These are phyloP conservation scores for Microdochium bolleyi DNA, from an alignment of 2,329 filamentous ascomycete genomes.

Conservation along the genomic window DNA sequence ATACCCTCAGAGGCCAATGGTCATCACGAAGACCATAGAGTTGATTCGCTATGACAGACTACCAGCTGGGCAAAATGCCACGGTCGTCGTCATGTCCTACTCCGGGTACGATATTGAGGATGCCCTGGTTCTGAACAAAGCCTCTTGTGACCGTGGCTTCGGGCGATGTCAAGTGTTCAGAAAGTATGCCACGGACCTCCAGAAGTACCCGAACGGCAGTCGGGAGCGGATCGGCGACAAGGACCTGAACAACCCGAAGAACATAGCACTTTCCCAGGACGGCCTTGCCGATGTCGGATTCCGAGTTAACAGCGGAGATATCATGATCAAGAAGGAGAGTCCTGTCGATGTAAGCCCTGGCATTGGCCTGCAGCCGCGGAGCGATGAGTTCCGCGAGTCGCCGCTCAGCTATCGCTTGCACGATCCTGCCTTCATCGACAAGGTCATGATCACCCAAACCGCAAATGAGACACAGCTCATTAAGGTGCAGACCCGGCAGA, in stretches of 20 bases:
- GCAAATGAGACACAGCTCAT: slow-evolving; percentile 80
- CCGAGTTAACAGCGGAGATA: slow-evolving; percentile 68
- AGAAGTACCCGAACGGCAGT: slow-evolving; percentile 80
- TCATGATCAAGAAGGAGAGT: slow-evolving; percentile 84
- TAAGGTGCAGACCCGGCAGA: slow-evolving; percentile 96
- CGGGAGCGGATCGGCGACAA: slow-evolving; percentile 59
- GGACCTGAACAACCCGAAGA: slow-evolving; percentile 51
- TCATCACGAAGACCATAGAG: slow-evolving; percentile 94
- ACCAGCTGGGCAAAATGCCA: slow-evolving; percentile 92
- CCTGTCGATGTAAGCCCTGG: slow-evolving; percentile 71
- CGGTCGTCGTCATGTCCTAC: slow-evolving; percentile 98
- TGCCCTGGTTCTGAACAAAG: slow-evolving; percentile 93
- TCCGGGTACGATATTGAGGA: slow-evolving; percentile 99
- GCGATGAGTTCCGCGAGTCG: slow-evolving; percentile 58
- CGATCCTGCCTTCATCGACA: slow-evolving; percentile 87
- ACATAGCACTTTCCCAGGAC: slow-evolving; percentile 73
- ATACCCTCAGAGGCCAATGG: slow-evolving; percentile 95
- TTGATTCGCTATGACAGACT: slow-evolving; percentile 96
- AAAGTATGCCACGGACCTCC: slow-evolving; percentile 80
- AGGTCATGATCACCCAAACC: slow-evolving; percentile 87
- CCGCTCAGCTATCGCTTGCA: slow-evolving; percentile 73
- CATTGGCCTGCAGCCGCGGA: slow-evolving; percentile 58
- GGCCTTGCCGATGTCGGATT: slow-evolving; percentile 84
- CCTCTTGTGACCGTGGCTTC: slow-evolving; percentile 88
- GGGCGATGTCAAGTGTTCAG: slow-evolving; percentile 97